Conservation (phyloP, 2,329 filamentous ascomycete genomes). For the Pseudogymnoascus sp. region DNA sequence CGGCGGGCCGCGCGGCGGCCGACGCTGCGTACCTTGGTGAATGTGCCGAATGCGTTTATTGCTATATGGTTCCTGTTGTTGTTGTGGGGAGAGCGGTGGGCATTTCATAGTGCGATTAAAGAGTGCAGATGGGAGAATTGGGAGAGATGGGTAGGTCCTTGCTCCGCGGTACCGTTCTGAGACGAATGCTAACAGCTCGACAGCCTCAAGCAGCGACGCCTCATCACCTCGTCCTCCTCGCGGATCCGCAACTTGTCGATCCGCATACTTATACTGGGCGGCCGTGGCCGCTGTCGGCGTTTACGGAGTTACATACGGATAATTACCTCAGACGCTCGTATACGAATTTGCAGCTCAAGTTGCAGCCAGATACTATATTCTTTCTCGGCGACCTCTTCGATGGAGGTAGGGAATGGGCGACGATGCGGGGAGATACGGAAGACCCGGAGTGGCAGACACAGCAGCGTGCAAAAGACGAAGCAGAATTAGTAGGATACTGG, state of each 20-base stretch:
- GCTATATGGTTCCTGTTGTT: conserved; percentile 68
- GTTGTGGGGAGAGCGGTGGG: conserved; percentile 76
- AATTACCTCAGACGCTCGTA: conserved; percentile 83
- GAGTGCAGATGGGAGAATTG: conserved; percentile 76
- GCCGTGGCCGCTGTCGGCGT: conserved; percentile 59
- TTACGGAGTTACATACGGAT: conserved; percentile 71
- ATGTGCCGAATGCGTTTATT: conserved; percentile 60
- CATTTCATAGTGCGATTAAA: conserved; percentile 63
- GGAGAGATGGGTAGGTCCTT: conserved; percentile 75
- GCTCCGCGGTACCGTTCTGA: background rate
- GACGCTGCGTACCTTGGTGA: conserved; percentile 41
- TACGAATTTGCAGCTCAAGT: conserved; percentile 61
- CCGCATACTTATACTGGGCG: conserved; percentile 67
- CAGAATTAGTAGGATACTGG: conserved; percentile 53
- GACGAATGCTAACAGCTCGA: conserved; percentile 13
- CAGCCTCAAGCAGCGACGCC: conserved; percentile 72
- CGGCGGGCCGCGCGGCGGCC: conserved; percentile 1
- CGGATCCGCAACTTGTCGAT: conserved; percentile 67
- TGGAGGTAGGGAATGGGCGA: conserved; percentile 91
- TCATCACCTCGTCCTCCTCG: conserved; percentile 63
- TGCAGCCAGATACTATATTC: conserved; percentile 80
- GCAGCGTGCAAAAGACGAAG: conserved; percentile 44
- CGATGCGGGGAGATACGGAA: conserved; percentile 50
- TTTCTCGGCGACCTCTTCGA: conserved; percentile 95
- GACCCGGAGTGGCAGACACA: conserved; percentile 52